Percentiles rank a stretch among this genome's conserved stretches.
Conservation (phyloP, 768 basidiomycete genomes). For the Rhizopogon vesiculosus region DNA sequence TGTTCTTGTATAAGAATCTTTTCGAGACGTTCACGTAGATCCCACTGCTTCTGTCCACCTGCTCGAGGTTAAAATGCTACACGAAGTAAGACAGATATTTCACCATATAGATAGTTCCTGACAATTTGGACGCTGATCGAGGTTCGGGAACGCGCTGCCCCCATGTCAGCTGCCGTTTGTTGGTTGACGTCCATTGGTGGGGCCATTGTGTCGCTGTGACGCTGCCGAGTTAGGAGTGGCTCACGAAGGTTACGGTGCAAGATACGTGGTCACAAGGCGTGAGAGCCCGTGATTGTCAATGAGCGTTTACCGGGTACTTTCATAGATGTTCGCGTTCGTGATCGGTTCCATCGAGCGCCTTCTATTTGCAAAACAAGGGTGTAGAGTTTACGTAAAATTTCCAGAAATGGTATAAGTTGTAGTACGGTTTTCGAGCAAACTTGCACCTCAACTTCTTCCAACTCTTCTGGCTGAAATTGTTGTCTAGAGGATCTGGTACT, state of each 20-base stretch:
- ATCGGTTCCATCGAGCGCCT: too few species aligned
- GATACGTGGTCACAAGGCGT: neutral
- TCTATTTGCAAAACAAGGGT: too few species aligned
- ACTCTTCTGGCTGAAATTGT: neutral
- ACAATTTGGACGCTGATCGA: conserved; percentile 39
- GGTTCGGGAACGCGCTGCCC: conserved; percentile 38
- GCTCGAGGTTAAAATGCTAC: neutral
- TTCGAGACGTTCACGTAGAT: conserved; percentile 40
- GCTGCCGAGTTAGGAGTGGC: neutral
- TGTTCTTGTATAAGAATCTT: conserved; percentile 48
- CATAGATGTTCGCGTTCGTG: too few species aligned
- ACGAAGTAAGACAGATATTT: conserved; percentile 12
- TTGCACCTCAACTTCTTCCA: neutral
- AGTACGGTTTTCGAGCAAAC: neutral
- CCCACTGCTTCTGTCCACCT: conserved; percentile 52
- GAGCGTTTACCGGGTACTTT: too few species aligned
- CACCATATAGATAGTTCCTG: conserved; percentile 48
- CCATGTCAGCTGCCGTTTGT: conserved; percentile 51
- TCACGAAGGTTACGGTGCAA: too few species aligned
- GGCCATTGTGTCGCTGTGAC: neutral
- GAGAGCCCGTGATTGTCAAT: neutral
- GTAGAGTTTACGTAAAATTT: neutral
- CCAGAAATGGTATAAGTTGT: conserved; percentile 7
- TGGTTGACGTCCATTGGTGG: conserved; percentile 29
- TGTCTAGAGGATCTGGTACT: conserved; percentile 12